Percentiles rank a stretch among this genome's conserved stretches.
These are phyloP conservation scores for Sodiomyces alkalinus DNA, from an alignment of 2,329 filamentous ascomycete genomes.

Conservation along the genomic window DNA sequence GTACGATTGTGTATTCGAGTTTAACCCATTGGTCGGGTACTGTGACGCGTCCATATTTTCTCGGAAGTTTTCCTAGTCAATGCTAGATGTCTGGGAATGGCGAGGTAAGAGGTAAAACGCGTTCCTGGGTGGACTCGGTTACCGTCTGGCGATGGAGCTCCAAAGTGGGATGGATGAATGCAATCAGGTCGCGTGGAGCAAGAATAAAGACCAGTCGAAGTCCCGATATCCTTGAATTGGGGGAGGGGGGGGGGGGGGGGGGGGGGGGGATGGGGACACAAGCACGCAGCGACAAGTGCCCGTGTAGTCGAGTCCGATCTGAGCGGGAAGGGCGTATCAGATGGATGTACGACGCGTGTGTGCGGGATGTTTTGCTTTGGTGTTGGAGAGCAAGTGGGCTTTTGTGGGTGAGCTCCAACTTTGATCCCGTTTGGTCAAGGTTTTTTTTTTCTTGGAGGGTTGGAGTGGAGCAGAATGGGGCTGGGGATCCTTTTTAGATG, in stretches of 20 bases:
- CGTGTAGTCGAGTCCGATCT: neutral
- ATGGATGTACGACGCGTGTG: constrained; percentile 3
- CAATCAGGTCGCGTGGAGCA: too few species aligned
- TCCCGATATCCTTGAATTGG: neutral
- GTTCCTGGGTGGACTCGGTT: constrained; percentile 1
- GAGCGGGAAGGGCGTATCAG: too few species aligned
- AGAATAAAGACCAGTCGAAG: neutral
- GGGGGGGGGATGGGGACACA: constrained; percentile 2
- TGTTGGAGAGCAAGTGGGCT: constrained; percentile 3
- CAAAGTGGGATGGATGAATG: too few species aligned
- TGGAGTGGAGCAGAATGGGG: constrained; percentile 9
- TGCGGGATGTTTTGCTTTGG: constrained; percentile 7
- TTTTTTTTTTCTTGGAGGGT: constrained; percentile 8
- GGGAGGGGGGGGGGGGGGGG: neutral
- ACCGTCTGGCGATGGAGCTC: too few species aligned
- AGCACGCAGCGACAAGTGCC: constrained; percentile 3
- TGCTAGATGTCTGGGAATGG: constrained; percentile 4
- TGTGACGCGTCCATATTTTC: constrained; percentile 39
- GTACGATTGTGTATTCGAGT: constrained; percentile 30
- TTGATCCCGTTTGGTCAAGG: constrained; percentile 9
- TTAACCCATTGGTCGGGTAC: constrained; percentile 40
- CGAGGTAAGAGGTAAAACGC: constrained; percentile 4
- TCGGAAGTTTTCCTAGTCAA: too few species aligned
- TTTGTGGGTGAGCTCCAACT: constrained; percentile 10
- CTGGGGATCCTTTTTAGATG: constrained; percentile 4